phyloP scores from a whole-genome alignment of 805 yeast genomes.

The Spathaspora girioi region DNA sequence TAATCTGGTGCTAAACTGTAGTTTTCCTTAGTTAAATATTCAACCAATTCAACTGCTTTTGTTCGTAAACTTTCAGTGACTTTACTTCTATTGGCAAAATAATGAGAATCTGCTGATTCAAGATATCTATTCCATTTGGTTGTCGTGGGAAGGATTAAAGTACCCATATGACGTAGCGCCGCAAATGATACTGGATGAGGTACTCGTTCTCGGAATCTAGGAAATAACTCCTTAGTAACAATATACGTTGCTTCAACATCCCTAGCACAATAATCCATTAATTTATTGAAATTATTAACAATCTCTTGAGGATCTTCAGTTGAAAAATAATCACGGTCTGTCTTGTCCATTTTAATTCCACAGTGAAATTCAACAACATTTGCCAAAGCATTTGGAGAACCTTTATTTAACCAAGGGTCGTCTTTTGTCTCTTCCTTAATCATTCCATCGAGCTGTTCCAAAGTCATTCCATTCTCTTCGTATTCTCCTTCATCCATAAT shows the following conservation, averaged over 20 bases:
- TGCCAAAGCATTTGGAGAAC: slow-evolving; percentile 74
- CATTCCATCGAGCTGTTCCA: neutral
- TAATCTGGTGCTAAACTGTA: slow-evolving; percentile 23
- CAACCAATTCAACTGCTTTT: slow-evolving; percentile 59
- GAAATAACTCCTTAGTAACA: slow-evolving; percentile 67
- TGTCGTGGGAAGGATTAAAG: slow-evolving; percentile 76
- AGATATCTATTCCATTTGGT: slow-evolving; percentile 70
- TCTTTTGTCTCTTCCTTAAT: slow-evolving; percentile 14
- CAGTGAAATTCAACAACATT: slow-evolving; percentile 81
- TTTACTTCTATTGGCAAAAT: slow-evolving; percentile 51
- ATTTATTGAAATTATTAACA: slow-evolving; percentile 50
- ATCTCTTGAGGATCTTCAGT: slow-evolving; percentile 52
- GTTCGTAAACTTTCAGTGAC: slow-evolving; percentile 57
- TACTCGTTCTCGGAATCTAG: slow-evolving; percentile 59
- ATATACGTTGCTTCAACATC: slow-evolving; percentile 77
- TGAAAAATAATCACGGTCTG: slow-evolving; percentile 61
- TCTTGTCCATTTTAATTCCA: slow-evolving; percentile 61
- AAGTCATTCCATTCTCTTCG: neutral
- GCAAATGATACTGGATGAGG: slow-evolving; percentile 96
- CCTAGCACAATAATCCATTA: slow-evolving; percentile 77
- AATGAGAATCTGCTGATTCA: slow-evolving; percentile 62
- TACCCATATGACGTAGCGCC: slow-evolving; percentile 71
- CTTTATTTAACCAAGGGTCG: slow-evolving; percentile 82
- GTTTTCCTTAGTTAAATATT: slow-evolving; percentile 31
- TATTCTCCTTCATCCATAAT: slow-evolving; percentile 7